Base-by-base conservation (phyloP, 2,329 filamentous ascomycete genomes). In the Diaporthe destruens region DNA sequence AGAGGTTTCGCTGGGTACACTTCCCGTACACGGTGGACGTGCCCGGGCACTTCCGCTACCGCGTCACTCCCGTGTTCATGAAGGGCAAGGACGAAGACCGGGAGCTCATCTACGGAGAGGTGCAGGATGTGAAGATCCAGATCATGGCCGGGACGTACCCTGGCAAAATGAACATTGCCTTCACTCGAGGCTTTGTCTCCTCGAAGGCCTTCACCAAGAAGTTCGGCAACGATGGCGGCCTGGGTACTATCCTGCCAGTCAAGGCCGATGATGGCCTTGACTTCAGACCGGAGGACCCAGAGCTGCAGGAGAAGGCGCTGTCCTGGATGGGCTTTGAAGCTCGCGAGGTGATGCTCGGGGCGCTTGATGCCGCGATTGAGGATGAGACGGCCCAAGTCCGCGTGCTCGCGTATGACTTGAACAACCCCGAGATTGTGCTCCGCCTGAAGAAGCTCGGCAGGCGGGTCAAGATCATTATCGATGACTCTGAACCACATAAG, bases 271-370 rank as follows among this genome's bases (percentile, higher is more conserved):
- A 72, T 18, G 74, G 76, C 25, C 74, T 77, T 44, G 75, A 75
- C 0, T 77, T 77, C 67, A 73, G 74, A 55, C 73, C 76, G 2
- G 71, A 71, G 5, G 72, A 76, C n/a, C 54, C 74, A 54, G 66
- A 72, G 66, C 6, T 70, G 1, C 72, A 77, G 61, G 76, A 77
- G 61, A 73, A 74, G 51, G 76, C 76, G 3, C 49, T 77, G 23
- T 54, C 69, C 8, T 77, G 76, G 76, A 77, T 77, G 76, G 76
- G 76, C 0, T 76, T 77, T 25, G 76, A 77, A 54, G 76, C 76
- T 20, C 75, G 76, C 6, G 55, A 69, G 36, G 75, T 75, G 5
- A 65, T 76, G 16, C 74, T 77, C 25, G 55, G 68, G 8, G 69
- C 76, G 8, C 68, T 77, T 11, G 74, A 77, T 44, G 44, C 72